Evolutionary conservation across 192 early-diverging fungal genomes (phyloP).

Genomic region (Coemansia sp.): DNA sequence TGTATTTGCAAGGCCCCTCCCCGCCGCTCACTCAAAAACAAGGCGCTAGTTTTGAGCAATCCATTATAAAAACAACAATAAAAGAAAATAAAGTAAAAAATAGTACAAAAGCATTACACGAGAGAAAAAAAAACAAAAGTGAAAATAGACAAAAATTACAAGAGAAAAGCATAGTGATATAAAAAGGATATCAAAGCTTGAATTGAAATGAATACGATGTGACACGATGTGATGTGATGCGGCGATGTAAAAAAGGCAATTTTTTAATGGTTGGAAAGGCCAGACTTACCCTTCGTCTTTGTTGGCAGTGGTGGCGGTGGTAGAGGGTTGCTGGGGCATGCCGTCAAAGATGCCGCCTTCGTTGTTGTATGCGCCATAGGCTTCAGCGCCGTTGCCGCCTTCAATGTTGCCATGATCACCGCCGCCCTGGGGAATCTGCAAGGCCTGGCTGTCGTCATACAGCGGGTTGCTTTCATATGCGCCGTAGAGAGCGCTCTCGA

Average conservation of each 20-base stretch:
- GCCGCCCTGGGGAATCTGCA: conserved; percentile 23
- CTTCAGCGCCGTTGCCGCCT: conserved; percentile 5
- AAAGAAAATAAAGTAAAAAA: conserved; percentile 8
- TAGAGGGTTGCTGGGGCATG: not conserved
- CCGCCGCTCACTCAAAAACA: no score
- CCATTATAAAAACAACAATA: not conserved
- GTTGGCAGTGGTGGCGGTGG: no score
- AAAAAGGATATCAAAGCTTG: conserved; percentile 6
- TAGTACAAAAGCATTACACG: conserved; percentile 3
- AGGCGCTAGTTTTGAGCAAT: not conserved
- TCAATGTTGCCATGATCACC: not conserved
- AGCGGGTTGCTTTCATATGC: conserved; percentile 29
- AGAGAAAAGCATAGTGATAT: not conserved
- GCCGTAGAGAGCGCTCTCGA: conserved; percentile 6
- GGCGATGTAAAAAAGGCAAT: conserved; percentile 8
- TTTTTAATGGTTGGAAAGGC: not conserved
- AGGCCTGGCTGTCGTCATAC: conserved; percentile 35
- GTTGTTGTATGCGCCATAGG: not conserved
- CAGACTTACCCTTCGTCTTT: conserved; percentile 50
- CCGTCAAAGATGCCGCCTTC: not conserved
- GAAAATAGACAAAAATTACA: not conserved
- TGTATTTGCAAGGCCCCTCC: no score
- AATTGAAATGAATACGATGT: conserved; percentile 4
- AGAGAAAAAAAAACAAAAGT: not conserved
- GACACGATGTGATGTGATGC: conserved; percentile 11